Evolutionary conservation across 2,329 filamentous ascomycete species (phyloP), one percentile per base, ranked within the genome.

Genomic region (Stagonosporopsis vannaccii): DNA sequence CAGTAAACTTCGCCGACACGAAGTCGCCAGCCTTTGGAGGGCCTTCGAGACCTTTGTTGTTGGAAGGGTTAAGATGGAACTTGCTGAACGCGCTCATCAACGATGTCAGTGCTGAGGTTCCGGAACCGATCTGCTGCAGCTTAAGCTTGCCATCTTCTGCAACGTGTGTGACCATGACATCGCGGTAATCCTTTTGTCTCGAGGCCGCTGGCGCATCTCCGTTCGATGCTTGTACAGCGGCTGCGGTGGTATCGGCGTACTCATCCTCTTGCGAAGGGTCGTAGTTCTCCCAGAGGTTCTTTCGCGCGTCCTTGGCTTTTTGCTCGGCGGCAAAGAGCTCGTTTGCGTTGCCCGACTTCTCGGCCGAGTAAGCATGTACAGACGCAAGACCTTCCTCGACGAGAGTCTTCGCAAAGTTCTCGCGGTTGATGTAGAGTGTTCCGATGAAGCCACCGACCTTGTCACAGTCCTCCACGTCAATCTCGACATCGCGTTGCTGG

Each of bases 361-460:
- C 94, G 0, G 95, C 95, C 22, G 94, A 97, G 80, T 97, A 98
- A 53, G 89, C 87, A 75, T 98, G 94, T 15, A 99, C 94, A 19
- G 89, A 89, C 15, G 95, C 94, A 26, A 97, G 84, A 59, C 95
- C 95, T 78, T 99, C 95, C 77, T 98, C 95, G 1, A 99, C 87
- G 1, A 99, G 85, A 2, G 91, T 77, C 82, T 97, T 97, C 70
- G 93, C 91, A 72, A 99, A 96, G 80, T 91, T 98, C 79, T 98
- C 94, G 49, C 93, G 90, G 81, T 92, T 94, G 75, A 99, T 86
- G 76, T 92, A 97, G 22, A 99, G 83, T 13, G 92, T 91, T 51
- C 95, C 95, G 66, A 99, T 98, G 81, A 99, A 99, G 33, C 95
- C 95, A 68, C 95, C 95, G 23, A 95, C 89, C 82, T 97, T 98